Base-by-base conservation (phyloP, 805 yeast species). In the Kurtzmaniella cleridarum region DNA sequence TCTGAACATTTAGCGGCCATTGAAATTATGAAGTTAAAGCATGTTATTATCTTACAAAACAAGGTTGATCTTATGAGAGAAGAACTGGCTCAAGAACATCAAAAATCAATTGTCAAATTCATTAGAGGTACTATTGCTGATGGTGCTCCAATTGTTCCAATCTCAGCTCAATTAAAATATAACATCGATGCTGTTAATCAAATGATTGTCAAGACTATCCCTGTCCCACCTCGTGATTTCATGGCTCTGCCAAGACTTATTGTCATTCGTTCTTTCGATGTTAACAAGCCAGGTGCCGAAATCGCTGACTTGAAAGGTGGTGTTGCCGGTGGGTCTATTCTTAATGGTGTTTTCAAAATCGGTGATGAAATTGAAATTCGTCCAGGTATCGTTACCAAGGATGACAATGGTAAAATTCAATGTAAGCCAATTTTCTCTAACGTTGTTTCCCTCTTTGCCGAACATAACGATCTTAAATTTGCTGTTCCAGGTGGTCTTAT, bases 401-500 rank as follows among this genome's bases (percentile, higher is more conserved):
- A 87, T 63, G 95, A 87, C 55, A 75, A 75, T 50, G 79, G 82
- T 49, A 86, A 84, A 64, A 86, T 91, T 54, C 95, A 84, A 71
- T 90, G 97, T 75, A 85, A 84, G 64, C 97, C 98, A 34, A 91
- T 93, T 58, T 87, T 84, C 72, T 89, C 97, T 41, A 83, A 88
- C 57, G 88, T 93, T 59, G 93, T 88, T 38, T 85, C 98, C 11
- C 73, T 93, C 51, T 91, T 90, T 62, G 98, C 99, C 43, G 99
- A 93, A 69, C 90, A 93, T 69, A 95, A 93, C 58, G 96, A 90
- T 64, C 79, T 93, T 66, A 93, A 93, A 65, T 93, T 91, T 57
- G 99, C 99, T 42, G 98, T 93, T 55, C 99, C 99, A 34, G 99
- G 99, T 81, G 99, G 99, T 48, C 78, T 93, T 62, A 95, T 93